phyloP scores from a whole-genome alignment of 1,284 basidiomycete species.

The Heimioporus punctisporus region DNA sequence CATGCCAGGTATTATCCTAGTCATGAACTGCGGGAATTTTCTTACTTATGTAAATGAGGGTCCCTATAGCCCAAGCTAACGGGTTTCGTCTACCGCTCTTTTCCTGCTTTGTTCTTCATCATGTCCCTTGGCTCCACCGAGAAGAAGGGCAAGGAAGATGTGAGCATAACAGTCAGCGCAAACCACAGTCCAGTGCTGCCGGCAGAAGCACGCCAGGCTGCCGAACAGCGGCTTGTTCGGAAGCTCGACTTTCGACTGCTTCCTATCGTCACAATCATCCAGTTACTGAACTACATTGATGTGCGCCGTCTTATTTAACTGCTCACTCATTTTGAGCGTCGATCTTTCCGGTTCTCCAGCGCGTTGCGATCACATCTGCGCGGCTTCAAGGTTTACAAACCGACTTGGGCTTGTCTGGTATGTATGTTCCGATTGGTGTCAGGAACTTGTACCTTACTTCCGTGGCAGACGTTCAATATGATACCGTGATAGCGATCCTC shows the following conservation, averaged over 20 bases:
- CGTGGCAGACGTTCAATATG: constrained; percentile 58
- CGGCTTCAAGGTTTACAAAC: constrained; percentile 60
- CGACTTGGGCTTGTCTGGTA: constrained; percentile 55
- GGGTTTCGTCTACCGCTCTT: no score
- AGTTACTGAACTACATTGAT: constrained; percentile 73
- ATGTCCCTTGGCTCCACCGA: no score
- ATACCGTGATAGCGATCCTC: constrained; percentile 59
- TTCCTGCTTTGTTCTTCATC: no score
- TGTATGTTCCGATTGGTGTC: constrained; percentile 6
- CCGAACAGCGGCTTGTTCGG: constrained; percentile 47
- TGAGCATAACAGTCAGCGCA: no score
- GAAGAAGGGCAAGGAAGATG: no score
- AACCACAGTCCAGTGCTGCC: no score
- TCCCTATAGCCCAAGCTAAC: no score
- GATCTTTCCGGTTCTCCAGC: constrained; percentile 35
- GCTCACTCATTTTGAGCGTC: background rate
- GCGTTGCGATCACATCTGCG: constrained; percentile 60
- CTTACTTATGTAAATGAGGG: no score
- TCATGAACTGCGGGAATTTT: no score
- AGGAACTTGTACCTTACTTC: background rate
- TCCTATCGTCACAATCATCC: constrained; percentile 63
- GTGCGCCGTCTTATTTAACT: constrained; percentile 37
- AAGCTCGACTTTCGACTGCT: constrained; percentile 61
- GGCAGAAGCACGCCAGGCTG: constrained; percentile 15
- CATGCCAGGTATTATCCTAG: no score